Evolutionary conservation across 768 basidiomycete species (phyloP), one percentile per base, ranked within the genome.

Genomic region (Kwoniella heveanensis): DNA sequence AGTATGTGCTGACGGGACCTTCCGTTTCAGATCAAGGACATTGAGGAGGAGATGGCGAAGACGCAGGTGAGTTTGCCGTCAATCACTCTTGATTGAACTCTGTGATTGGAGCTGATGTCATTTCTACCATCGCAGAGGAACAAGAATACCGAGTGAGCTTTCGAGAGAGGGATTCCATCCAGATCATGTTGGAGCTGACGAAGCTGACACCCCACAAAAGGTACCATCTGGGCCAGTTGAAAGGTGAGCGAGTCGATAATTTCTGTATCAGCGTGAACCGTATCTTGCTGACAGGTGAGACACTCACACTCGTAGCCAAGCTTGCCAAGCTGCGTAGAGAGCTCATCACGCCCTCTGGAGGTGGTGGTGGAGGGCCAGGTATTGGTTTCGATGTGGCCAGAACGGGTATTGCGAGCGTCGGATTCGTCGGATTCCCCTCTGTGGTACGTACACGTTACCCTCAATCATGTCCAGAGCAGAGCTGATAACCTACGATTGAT

Each of bases 311-410:
- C 48, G 7, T 54, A 79, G 95, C 96, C 60, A 99, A 99, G 80
- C 88, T 99, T 56, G 96, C 96, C 54, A 99, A 99, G 80, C 88
- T 98, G 50, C 85, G 92, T 66, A 86, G 96, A 61, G 96, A 99
- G 78, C 86, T 99, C 58, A 92, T 99, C 70, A 84, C 86, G 10
- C 88, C 90, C 0, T 83, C 89, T 3, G 80, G 84, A 21, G 87
- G 88, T 32, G 85, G 91, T 22, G 88, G 91, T 10, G 94, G 94
- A 0, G 93, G 94, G 0, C 92, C 90, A 0, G 95, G 94, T 27
- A 69, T 92, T 12, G 96, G 96, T 47, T 99, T 99, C 83, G 96
- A 99, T 85, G 96, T 99, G 37, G 95, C 95, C 46, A 85, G 92
- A 79, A 99, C 96, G 19, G 96, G 96, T 79, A 89, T 99, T 71